Percentiles rank a stretch among this genome's conserved stretches.
Conservation (phyloP, 495 filamentous ascomycete genomes). For the Penicillium crystallinum region DNA sequence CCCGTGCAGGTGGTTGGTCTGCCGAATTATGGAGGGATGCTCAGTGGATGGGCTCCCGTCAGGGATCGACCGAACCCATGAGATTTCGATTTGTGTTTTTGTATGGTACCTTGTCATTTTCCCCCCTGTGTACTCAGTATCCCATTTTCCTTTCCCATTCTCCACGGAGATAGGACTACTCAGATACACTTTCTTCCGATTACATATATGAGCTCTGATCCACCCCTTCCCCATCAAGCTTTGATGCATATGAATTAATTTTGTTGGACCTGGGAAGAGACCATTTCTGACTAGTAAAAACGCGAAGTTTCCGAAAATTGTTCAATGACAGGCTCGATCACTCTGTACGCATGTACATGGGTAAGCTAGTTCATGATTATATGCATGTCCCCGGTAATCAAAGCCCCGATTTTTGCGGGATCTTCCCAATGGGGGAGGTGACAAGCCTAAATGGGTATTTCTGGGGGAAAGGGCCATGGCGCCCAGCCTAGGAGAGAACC, state of each 20-base stretch:
- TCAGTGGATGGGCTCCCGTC: conserved; percentile 1
- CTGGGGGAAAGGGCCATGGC: conserved; percentile 1
- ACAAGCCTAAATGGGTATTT: neutral
- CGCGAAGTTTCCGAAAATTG: neutral
- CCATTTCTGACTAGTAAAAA: neutral
- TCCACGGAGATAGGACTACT: neutral
- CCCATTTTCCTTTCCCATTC: neutral
- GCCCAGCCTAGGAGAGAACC: neutral
- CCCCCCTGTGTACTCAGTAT: neutral
- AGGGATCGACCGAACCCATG: conserved; percentile 11
- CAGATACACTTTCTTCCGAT: too few relatives aligned
- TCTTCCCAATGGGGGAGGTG: neutral
- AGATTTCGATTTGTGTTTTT: neutral
- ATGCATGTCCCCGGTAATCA: neutral
- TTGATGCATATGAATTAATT: neutral
- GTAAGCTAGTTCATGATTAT: neutral
- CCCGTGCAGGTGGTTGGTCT: conserved; percentile 3
- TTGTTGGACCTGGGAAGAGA: too few relatives aligned
- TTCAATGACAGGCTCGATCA: neutral
- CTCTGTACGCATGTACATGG: neutral
- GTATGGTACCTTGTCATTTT: neutral
- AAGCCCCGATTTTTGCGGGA: neutral
- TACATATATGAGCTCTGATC: neutral
- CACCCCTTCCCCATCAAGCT: neutral
- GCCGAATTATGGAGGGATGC: conserved; percentile 11